Percentiles rank a stretch among this genome's conserved stretches.
phyloP scores from a whole-genome alignment of 2,329 filamentous ascomycete genomes.

The Aspergillus transmontanensis region DNA sequence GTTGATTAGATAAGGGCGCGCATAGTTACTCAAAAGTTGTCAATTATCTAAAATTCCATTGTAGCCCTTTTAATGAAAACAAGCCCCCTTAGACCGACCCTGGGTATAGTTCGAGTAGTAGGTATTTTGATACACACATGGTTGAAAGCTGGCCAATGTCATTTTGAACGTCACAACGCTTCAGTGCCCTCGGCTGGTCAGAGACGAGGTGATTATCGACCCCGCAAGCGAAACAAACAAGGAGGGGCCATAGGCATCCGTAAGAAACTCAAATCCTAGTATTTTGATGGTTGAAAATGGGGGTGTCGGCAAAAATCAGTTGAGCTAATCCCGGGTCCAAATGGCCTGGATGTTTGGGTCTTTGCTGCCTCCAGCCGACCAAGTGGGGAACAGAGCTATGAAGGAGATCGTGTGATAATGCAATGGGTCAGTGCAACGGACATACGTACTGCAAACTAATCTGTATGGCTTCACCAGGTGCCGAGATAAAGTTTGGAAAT shows the following conservation, averaged over 20 bases:
- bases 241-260: not conserved
- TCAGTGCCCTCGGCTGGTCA: too few species aligned
- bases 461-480: not conserved
- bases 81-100: not conserved
- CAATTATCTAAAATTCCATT: not conserved
- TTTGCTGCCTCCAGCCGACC: not conserved
- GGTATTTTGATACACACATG: not conserved
- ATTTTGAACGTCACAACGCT: not conserved
- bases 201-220: not conserved
- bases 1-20: not conserved
- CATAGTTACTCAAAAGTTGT: not conserved
- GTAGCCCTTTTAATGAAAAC: not conserved
- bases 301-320: not conserved
- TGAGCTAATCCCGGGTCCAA: not conserved
- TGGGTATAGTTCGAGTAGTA: not conserved
- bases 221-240: not conserved
- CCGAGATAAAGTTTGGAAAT: not conserved
- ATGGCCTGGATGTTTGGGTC: not conserved
- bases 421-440: not conserved
- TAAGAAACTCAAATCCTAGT: not conserved
- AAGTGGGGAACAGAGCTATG: not conserved
- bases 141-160: not conserved
- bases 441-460: not conserved
- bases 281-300: not conserved
- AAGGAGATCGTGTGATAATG: not conserved